phyloP scores from a whole-genome alignment of 2,329 filamentous ascomycete species.

The Talaromyces amestolkiae region DNA sequence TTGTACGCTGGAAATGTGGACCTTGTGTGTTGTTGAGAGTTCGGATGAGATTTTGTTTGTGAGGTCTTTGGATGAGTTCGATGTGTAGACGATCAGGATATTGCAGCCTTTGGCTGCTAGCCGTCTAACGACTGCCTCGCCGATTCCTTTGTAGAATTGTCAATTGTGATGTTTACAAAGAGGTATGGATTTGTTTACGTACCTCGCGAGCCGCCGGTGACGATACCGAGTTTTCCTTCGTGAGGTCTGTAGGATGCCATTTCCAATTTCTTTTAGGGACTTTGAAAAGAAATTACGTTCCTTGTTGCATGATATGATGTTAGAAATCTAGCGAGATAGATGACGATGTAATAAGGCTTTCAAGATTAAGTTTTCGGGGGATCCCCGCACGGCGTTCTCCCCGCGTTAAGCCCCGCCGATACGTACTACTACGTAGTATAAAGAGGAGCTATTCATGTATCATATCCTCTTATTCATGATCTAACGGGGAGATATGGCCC shows the following conservation, averaged over 20 bases:
- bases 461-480: background rate
- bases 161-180: background rate
- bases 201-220: slow-evolving; percentile 79
- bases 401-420: background rate
- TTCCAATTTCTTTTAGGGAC: background rate
- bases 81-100: slow-evolving; percentile 70
- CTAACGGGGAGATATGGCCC: background rate
- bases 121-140: slow-evolving; percentile 65
- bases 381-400: slow-evolving; percentile 10
- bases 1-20: slow-evolving; percentile 60
- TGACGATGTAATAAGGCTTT: background rate
- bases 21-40: slow-evolving; percentile 59
- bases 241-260: slow-evolving; percentile 17
- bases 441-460: background rate
- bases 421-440: background rate
- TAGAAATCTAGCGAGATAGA: background rate
- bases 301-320: background rate
- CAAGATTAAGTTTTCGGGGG: background rate
- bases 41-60: slow-evolving; percentile 55
- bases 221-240: slow-evolving; percentile 72
- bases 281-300: background rate
- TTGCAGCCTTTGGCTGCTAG: slow-evolving; percentile 69
- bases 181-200: slow-evolving; percentile 23
- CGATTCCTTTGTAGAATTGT: slow-evolving; percentile 62
- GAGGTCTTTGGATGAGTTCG: slow-evolving; percentile 54